Evolutionary conservation across 177 flowering plant species (phyloP), one percentile per base, ranked within the genome.

Genomic region (Tripterygium wilfordii): DNA sequence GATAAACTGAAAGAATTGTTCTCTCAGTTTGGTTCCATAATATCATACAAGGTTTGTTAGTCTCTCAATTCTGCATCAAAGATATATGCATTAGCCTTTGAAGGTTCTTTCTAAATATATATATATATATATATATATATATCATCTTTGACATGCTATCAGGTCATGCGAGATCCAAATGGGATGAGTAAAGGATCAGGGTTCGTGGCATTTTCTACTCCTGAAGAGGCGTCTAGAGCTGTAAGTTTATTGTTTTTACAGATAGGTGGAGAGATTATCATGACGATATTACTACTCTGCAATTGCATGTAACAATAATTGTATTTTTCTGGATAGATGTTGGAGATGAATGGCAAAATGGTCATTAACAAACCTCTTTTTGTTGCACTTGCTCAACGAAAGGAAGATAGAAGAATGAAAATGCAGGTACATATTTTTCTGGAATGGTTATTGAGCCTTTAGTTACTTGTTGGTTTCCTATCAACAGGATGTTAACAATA

Each of bases 101-200:
- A n/a, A n/a, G n/a, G n/a, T n/a, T n/a, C n/a, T n/a, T n/a, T n/a
- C n/a, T n/a, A n/a, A n/a, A n/a, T n/a, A n/a, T n/a, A n/a, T n/a
- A n/a, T n/a, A n/a, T n/a, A n/a, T n/a, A n/a, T n/a, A n/a, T n/a
- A n/a, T n/a, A n/a, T 35, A 35, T 35, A 35, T 10, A 5, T 32
- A 3, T 32, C 2, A 12, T 9, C 14, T 4, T 16, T 17, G 4
- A 2, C 5, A 3, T 19, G 5, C 18, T 3, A 15, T n/a, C 42
- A 49, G 53, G 53, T 49, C 10, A 49, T 49, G 53, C 42, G 53
- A 7, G 53, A 49, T 14, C 53, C 53, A 15, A 49, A 24, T 37
- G 53, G 53, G 1, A 23, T 36, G 2, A 49, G 53, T 27, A 49
- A 20, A 25, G 53, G 53, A 5, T 49, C 53, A 8, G 48, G 48